These are phyloP conservation scores for Erythrophleum fordii DNA, from an alignment of 306 rosid species.

Conservation along the genomic window DNA sequence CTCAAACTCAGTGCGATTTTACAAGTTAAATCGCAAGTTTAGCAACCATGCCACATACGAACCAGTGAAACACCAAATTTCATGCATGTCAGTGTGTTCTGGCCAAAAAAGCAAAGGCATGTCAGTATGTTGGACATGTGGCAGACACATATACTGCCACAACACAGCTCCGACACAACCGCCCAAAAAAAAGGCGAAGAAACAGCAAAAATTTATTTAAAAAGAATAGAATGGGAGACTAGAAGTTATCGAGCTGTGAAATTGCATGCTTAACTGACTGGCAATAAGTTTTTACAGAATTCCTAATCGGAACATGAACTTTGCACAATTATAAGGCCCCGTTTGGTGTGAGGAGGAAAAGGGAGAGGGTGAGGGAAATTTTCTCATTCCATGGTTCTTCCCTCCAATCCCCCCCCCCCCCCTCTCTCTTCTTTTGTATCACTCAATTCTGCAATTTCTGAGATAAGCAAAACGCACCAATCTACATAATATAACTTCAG, in stretches of 20 bases:
- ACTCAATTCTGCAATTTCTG: not conserved
- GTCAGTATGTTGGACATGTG: too few relatives aligned
- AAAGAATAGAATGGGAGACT: too few relatives aligned
- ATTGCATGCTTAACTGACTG: constrained; percentile 20
- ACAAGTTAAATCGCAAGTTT: too few relatives aligned
- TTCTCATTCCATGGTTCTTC: not conserved
- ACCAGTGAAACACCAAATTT: not conserved
- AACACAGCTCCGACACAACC: not conserved
- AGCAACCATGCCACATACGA: too few relatives aligned
- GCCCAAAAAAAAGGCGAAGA: too few relatives aligned
- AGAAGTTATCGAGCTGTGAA: not conserved
- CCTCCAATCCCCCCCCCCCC: too few relatives aligned
- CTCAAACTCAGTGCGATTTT: too few relatives aligned
- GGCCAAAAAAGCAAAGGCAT: too few relatives aligned
- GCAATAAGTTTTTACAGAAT: constrained; percentile 19
- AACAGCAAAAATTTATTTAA: too few relatives aligned
- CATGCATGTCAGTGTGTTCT: too few relatives aligned
- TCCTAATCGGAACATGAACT: not conserved
- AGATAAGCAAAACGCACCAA: constrained; percentile 26
- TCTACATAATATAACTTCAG: not conserved
- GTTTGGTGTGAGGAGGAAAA: too few relatives aligned
- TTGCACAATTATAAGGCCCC: constrained; percentile 34
- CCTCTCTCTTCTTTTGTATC: not conserved
- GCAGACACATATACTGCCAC: not conserved
- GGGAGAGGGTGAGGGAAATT: too few relatives aligned